phyloP scores from a whole-genome alignment of 2,329 filamentous ascomycete species.

The Xenoacremonium recifei region DNA sequence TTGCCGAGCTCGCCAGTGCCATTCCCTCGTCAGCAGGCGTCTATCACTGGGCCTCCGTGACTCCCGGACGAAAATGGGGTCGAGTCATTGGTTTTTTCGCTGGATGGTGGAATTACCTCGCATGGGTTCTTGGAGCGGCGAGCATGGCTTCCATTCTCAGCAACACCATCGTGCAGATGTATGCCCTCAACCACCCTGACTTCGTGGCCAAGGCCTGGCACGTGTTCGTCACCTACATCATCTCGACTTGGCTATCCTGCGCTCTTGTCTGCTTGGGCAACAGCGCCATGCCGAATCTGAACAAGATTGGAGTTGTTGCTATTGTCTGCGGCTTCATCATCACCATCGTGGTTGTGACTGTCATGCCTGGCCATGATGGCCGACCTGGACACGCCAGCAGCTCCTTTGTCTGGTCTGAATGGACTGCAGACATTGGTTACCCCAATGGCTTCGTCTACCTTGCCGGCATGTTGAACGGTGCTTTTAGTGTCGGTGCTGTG shows the following conservation, averaged over 20 bases:
- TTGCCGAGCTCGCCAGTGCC: slow-evolving; percentile 60
- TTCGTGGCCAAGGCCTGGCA: slow-evolving; percentile 40
- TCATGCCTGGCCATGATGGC: slow-evolving; percentile 43
- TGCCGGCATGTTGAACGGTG: slow-evolving; percentile 57
- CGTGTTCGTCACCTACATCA: slow-evolving; percentile 41
- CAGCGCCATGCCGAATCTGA: slow-evolving; percentile 48
- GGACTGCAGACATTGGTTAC: slow-evolving; percentile 39
- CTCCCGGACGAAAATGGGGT: slow-evolving; percentile 50
- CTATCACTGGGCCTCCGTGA: slow-evolving; percentile 61
- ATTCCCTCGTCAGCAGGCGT: slow-evolving; percentile 61
- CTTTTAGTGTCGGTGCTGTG: slow-evolving; percentile 64
- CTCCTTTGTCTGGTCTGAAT: slow-evolving; percentile 40
- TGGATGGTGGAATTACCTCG: slow-evolving; percentile 46
- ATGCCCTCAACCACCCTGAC: slow-evolving; percentile 37
- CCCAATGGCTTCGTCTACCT: slow-evolving; percentile 41
- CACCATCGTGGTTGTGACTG: slow-evolving; percentile 53
- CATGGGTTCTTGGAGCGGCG: slow-evolving; percentile 38
- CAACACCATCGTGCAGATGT: slow-evolving; percentile 43
- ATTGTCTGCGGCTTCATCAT: slow-evolving; percentile 53
- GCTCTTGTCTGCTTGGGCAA: slow-evolving; percentile 52
- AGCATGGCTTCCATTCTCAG: slow-evolving; percentile 41
- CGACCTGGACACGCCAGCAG: slow-evolving; percentile 29
- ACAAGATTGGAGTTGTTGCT: slow-evolving; percentile 50
- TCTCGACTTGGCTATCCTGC: slow-evolving; percentile 39
- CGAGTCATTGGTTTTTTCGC: slow-evolving; percentile 47